Evolutionary conservation across 2,329 filamentous ascomycete genomes (phyloP).

Genomic region (Aspergillus texensis): DNA sequence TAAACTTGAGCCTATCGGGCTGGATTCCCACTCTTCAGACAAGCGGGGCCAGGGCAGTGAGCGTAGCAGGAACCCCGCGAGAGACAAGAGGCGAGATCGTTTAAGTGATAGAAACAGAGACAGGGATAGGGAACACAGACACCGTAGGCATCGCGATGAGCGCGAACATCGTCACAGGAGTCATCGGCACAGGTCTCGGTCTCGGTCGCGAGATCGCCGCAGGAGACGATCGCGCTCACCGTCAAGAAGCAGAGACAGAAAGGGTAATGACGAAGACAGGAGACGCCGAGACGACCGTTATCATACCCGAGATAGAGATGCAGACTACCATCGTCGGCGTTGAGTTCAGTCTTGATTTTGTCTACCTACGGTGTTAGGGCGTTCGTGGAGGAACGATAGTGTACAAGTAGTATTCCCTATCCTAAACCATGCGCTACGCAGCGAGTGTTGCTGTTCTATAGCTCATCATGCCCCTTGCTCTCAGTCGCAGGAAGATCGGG

Average conservation of each 20-base stretch:
- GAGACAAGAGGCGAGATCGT: conserved; percentile 33
- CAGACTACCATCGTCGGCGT: conserved; percentile 27
- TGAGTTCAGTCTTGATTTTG: conserved; percentile 17
- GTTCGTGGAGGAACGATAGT: conserved; percentile 17
- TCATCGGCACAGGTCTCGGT: conserved; percentile 36
- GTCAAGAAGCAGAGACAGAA: conserved; percentile 33
- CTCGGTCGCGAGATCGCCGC: conserved; percentile 28
- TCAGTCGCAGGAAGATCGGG: conserved; percentile 60
- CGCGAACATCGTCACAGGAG: conserved; percentile 33
- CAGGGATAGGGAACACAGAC: conserved; percentile 51
- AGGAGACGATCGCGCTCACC: conserved; percentile 32
- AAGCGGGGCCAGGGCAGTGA: conserved; percentile 33
- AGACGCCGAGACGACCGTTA: conserved; percentile 30
- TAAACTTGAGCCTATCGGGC: conserved; percentile 28
- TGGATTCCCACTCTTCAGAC: conserved; percentile 23
- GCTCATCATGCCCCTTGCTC: conserved; percentile 50
- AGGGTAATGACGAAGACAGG: conserved; percentile 24
- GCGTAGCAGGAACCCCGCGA: conserved; percentile 36
- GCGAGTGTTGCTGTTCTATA: conserved; percentile 37
- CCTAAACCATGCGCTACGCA: conserved; percentile 18
- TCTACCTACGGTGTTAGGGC: conserved; percentile 14
- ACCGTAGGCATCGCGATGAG: conserved; percentile 39
- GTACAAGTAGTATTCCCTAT: conserved; percentile 13
- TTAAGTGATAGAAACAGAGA: conserved; percentile 31
- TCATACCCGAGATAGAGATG: conserved; percentile 30